Evolutionary conservation across 371 early-diverging fungal species (phyloP).

Genomic region (Lichtheimia ornata): DNA sequence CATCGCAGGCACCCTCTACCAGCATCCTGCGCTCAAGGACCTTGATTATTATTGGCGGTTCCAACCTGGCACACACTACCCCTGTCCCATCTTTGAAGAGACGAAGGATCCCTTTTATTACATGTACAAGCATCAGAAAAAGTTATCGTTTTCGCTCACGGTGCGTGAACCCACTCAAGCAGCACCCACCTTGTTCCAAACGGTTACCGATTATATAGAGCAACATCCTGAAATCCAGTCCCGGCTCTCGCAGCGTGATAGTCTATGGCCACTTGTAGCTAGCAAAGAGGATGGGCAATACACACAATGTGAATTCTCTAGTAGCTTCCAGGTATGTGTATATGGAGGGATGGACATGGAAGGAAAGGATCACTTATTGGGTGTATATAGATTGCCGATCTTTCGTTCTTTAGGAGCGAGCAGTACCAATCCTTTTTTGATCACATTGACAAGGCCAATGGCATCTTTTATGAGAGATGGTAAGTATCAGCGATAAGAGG

Average conservation of each 20-base stretch:
- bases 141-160: slow-evolving; percentile 70
- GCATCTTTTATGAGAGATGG: slow-evolving; percentile 92
- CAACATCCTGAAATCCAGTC: slow-evolving; percentile 30
- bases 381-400: slow-evolving; percentile 34
- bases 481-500: slow-evolving; percentile 2
- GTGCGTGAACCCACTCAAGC: slow-evolving; percentile 59
- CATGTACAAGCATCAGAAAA: slow-evolving; percentile 39
- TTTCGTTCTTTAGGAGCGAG: slow-evolving; percentile 36
- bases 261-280: no score
- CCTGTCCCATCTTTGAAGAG: slow-evolving; percentile 32
- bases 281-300: slow-evolving; percentile 36
- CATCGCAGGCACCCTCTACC: slow-evolving; percentile 38
- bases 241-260: no score
- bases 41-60: slow-evolving; percentile 48
- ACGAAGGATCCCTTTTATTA: slow-evolving; percentile 35
- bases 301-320: slow-evolving; percentile 83
- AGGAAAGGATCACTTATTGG: not conserved
- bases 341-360: no score
- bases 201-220: slow-evolving; percentile 53
- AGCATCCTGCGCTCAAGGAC: slow-evolving; percentile 37
- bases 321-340: slow-evolving; percentile 46
- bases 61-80: slow-evolving; percentile 46
- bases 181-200: slow-evolving; percentile 78
- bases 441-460: slow-evolving; percentile 76
- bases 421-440: slow-evolving; percentile 81